These are phyloP conservation scores for Malus asiatica DNA, from an alignment of 306 rosid species.

Conservation along the genomic window DNA sequence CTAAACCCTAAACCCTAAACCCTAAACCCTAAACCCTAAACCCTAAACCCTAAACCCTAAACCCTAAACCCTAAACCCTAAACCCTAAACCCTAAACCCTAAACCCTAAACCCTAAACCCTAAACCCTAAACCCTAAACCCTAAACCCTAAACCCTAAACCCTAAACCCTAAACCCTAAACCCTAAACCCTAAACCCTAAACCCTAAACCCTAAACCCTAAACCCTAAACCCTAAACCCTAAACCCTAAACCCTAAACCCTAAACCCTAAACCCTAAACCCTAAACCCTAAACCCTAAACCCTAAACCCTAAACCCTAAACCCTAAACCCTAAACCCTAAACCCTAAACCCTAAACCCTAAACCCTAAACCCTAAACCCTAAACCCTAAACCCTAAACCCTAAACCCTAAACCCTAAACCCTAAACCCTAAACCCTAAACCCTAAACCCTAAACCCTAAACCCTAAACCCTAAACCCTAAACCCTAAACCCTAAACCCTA, in stretches of 20 bases:
- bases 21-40: background rate
- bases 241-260: slow-evolving; percentile 9
- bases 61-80: background rate
- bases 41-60: background rate
- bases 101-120: background rate
- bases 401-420: slow-evolving; percentile 22
- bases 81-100: background rate
- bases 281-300: slow-evolving; percentile 8
- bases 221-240: slow-evolving; percentile 9
- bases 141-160: background rate
- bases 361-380: slow-evolving; percentile 27
- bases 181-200: slow-evolving; percentile 4
- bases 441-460: too few species aligned
- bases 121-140: background rate
- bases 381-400: slow-evolving; percentile 21
- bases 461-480: too few species aligned
- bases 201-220: slow-evolving; percentile 7
- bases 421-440: slow-evolving; percentile 19
- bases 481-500: too few species aligned
- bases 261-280: slow-evolving; percentile 16
- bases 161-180: slow-evolving; percentile 9
- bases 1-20: too few species aligned
- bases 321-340: slow-evolving; percentile 18
- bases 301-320: slow-evolving; percentile 9
- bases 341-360: slow-evolving; percentile 20